Percentiles rank a stretch among this genome's conserved stretches.
phyloP scores from a whole-genome alignment of 495 filamentous ascomycete genomes.

The Aspergillus mulundensis region DNA sequence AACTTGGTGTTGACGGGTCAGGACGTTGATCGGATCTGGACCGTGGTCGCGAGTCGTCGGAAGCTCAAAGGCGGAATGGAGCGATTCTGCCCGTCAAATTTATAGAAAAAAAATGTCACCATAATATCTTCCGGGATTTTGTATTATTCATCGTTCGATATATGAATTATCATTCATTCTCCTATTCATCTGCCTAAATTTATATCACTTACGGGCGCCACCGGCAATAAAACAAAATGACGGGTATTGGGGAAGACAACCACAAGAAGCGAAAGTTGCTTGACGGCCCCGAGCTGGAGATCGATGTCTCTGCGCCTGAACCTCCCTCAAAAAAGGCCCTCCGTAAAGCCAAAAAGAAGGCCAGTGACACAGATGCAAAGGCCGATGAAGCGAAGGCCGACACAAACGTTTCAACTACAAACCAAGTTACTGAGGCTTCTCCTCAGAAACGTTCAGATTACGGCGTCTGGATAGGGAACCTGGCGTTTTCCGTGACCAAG shows the following conservation, averaged over 20 bases:
- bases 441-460: conserved; percentile 65
- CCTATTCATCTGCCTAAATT: not conserved
- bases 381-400: conserved; percentile 20
- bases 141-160: not conserved
- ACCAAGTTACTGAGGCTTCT: conserved; percentile 28
- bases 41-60: conserved; percentile 1
- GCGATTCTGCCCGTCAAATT: conserved; percentile 31
- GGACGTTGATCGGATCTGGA: not conserved
- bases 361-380: conserved; percentile 20
- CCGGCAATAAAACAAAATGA: conserved; percentile 21
- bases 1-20: not conserved
- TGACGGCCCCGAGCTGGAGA: conserved; percentile 66
- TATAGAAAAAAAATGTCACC: conserved; percentile 12
- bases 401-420: conserved; percentile 31
- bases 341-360: conserved; percentile 75
- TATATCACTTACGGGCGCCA: not conserved
- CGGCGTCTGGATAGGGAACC: conserved; percentile 94
- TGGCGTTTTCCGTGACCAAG: conserved; percentile 73
- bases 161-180: not conserved
- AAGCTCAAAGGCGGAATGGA: conserved; percentile 22
- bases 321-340: conserved; percentile 89
- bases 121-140: not conserved
- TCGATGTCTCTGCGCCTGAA: conserved; percentile 82
- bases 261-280: conserved; percentile 70
- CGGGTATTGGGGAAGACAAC: conserved; percentile 26